Evolutionary conservation across 345 rosid genomes (phyloP), one percentile per base, ranked within the genome.

Genomic region (Citrus reticulata): DNA sequence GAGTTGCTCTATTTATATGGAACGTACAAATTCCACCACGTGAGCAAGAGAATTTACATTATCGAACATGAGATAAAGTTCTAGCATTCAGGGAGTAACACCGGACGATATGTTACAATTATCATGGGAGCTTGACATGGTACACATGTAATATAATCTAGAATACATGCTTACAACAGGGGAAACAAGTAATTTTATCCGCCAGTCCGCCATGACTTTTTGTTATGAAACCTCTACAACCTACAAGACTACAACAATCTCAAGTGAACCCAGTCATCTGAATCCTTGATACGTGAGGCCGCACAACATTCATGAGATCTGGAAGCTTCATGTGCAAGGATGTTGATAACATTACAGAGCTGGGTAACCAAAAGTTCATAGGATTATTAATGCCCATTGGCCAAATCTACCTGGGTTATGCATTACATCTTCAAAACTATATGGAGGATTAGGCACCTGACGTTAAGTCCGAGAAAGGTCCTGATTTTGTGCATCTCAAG

Each of bases 381-480:
- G 4, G 10, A 71, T 54, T 64, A 77, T 59, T 27, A 32, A 35
- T 22, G 9, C 27, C 40, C 81, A 76, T 73, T 66, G 68, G 61
- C 68, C 10, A 61, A 74, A 65, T 77, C 57, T 32, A 80, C 67
- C 76, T 51, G 72, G 81, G 72, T 77, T 34, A 76, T 42, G 63
- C 77, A 73, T 24, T 46, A 60, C 70, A 60, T 70, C 64, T 37
- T 35, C 57, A 34, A 20, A 22, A 59, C 60, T 61, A 66, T 55
- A 42, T 40, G 55, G 71, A 61, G 51, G 64, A 51, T 42, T 65
- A 39, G 22, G 73, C 58, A 69, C 37, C 64, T 46, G 20, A 25
- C 66, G 82, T 79, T 80, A 58, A 70, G 68, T 76, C 74, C 42
- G 77, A 63, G 77, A 55, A 67, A 78, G 58, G 32, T 51, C 82